A percentile compares a stretch with the other conserved stretches of the same genome.
Conservation (phyloP, 805 yeast species). For the Kurtzmaniella fragi region DNA sequence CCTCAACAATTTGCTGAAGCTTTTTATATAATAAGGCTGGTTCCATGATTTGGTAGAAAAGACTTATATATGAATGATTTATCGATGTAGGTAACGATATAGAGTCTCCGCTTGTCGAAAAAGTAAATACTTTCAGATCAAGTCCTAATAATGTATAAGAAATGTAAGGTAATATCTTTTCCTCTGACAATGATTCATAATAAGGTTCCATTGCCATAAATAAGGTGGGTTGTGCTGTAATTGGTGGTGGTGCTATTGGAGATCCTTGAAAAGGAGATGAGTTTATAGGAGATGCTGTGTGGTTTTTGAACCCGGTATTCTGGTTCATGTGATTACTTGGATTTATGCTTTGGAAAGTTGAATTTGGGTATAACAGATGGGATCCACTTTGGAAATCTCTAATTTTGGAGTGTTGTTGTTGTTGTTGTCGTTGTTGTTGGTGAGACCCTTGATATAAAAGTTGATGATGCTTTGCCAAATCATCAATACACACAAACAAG, state of each 20-base stretch:
- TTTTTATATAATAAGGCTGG: slow-evolving; percentile 63
- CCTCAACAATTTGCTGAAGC: slow-evolving; percentile 18
- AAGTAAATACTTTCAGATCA: slow-evolving; percentile 52
- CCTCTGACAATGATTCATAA: slow-evolving; percentile 27
- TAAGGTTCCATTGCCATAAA: slow-evolving; percentile 14
- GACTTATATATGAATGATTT: slow-evolving; percentile 51
- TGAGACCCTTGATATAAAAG: not conserved
- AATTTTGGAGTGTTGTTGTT: not conserved
- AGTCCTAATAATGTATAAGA: slow-evolving; percentile 57
- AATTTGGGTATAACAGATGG: not conserved
- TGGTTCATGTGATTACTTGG: slow-evolving; percentile 1
- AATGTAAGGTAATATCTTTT: slow-evolving; percentile 38
- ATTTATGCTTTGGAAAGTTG: slow-evolving; percentile 3
- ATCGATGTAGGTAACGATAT: slow-evolving; percentile 44
- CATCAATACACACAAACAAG: not conserved
- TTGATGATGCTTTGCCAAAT: not conserved
- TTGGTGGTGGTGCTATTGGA: not conserved
- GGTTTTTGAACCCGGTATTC: not conserved
- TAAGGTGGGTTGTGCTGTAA: not conserved
- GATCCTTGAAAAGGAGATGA: slow-evolving; percentile 8
- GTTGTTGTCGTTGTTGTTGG: not conserved
- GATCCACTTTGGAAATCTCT: not conserved
- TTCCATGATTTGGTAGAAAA: slow-evolving; percentile 57
- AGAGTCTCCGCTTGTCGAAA: slow-evolving; percentile 24
- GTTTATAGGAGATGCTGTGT: not conserved